Percentiles rank a stretch among this genome's conserved stretches.
Evolutionary conservation across 2,329 filamentous ascomycete genomes (phyloP).

Genomic region (Talaromyces atroroseus): DNA sequence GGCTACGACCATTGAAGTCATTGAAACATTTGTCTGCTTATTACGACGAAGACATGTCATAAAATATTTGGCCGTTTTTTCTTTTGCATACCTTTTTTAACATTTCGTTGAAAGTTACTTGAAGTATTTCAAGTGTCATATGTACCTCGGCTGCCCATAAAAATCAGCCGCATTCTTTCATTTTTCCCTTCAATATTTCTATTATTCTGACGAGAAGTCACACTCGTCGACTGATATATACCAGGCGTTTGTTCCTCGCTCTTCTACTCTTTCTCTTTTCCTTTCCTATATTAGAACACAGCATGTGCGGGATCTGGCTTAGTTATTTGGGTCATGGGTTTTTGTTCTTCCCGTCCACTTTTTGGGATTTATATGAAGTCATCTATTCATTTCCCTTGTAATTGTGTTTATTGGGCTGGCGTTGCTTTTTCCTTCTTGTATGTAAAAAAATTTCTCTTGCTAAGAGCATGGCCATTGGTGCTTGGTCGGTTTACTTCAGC

Average conservation of each 20-base stretch:
- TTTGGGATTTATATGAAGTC: conserved; percentile 2
- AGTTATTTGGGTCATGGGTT: not conserved
- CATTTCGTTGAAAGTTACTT: not conserved
- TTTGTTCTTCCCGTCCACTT: not conserved
- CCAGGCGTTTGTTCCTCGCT: conserved; percentile 13
- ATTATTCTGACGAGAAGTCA: not conserved
- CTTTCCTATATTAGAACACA: conserved; percentile 10
- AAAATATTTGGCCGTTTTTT: conserved; percentile 12
- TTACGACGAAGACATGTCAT: conserved; percentile 36
- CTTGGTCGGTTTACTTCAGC: not conserved
- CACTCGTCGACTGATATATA: conserved; percentile 10
- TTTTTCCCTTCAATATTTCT: not conserved
- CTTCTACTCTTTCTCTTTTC: conserved; percentile 9
- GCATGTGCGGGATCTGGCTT: conserved; percentile 12
- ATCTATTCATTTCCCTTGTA: not conserved
- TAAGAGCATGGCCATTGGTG: not conserved
- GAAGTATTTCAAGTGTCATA: not conserved
- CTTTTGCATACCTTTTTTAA: conserved; percentile 1
- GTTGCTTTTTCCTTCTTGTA: conserved; percentile 1
- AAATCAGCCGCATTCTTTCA: conserved; percentile 15
- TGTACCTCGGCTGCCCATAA: not conserved
- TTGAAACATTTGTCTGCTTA: conserved; percentile 22
- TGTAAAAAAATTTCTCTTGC: not conserved
- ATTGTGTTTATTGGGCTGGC: not conserved
- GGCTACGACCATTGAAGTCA: conserved; percentile 53